Base-by-base conservation (phyloP, 179 eudicot genomes). In the Beta lomatogona region DNA sequence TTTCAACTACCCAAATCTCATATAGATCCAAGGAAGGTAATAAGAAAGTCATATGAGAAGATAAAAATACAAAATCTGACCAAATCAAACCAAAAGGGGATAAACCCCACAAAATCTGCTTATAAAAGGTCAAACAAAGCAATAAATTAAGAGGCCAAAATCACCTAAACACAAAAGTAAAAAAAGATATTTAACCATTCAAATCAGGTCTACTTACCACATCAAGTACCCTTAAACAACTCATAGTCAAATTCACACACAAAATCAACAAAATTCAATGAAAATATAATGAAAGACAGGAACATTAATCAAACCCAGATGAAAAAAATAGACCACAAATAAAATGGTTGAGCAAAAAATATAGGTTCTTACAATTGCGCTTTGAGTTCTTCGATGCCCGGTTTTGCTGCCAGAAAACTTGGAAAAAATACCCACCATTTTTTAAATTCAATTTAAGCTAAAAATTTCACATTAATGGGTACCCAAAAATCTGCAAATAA, bases 341-440 rank as follows among this genome's bases (percentile, higher is more conserved):
- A 46, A 65, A 41, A 53, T 18, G 14, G 64, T 7, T 21, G 21
- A n/a, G 1, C 13, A 21, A 2, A 5, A 41, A 16, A 61, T 44
- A 45, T 18, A 9, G 73, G 5, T 76, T 48, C 93, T 90, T 85
- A 93, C 97, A 81, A 91, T 77, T 22, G 93, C 89, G 83, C 94
- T 93, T 81, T 91, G 97, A 76, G 97, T 77, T 75, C 94, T 87
- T 59, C 94, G 85, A 83, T 90, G 92, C 41, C 88, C 87, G 77
- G 69, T 75, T 86, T 81, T 89, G 79, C 87, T 83, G 50, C 68
- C 77, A 46, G 94, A 90, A 68, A 93, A 89, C 82, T 88, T 91
- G 0, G 97, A 91, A 79, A 93, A 91, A 79, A 93, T 82, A 70
- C 97, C 94, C 84, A 93, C 94, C 97, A 93, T 93, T 54, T 75